A percentile compares a stretch with the other conserved stretches of the same genome.
Evolutionary conservation across 345 rosid genomes (phyloP).

Genomic region (Linum tenue): DNA sequence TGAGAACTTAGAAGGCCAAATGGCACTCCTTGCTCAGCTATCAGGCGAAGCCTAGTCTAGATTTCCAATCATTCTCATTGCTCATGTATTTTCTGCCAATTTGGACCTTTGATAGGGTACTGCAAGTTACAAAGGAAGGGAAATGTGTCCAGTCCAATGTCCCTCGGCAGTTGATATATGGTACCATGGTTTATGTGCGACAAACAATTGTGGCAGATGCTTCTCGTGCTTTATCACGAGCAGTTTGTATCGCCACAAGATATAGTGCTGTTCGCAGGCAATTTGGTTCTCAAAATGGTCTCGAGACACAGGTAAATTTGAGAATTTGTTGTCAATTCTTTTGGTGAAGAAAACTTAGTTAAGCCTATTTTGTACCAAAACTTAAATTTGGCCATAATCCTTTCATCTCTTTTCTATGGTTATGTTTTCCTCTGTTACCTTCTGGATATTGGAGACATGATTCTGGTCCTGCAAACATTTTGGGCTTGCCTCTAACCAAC

Average conservation of each 20-base stretch:
- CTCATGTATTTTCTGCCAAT: slow-evolving; percentile 1
- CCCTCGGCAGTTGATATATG: slow-evolving; percentile 83
- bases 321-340: background rate
- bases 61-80: background rate
- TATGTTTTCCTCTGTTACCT: too few relatives aligned
- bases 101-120: slow-evolving; percentile 48
- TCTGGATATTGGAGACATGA: too few relatives aligned
- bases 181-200: slow-evolving; percentile 91
- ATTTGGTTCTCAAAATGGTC: slow-evolving; percentile 65
- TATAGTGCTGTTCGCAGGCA: slow-evolving; percentile 96
- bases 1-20: background rate
- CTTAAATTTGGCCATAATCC: background rate
- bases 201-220: slow-evolving; percentile 87
- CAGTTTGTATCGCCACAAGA: slow-evolving; percentile 95
- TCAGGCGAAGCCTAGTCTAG: background rate
- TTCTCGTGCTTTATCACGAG: slow-evolving; percentile 72
- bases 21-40: background rate
- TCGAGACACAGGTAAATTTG: slow-evolving; percentile 74
- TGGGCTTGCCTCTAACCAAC: background rate
- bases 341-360: background rate
- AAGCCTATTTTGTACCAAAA: background rate
- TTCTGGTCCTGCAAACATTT: background rate
- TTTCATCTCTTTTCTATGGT: background rate
- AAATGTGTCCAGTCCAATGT: slow-evolving; percentile 67
- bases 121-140: slow-evolving; percentile 89